A percentile compares a stretch with the other conserved stretches of the same genome.
These are phyloP conservation scores for Bauhinia variegata DNA, from an alignment of 306 rosid species.

Conservation along the genomic window DNA sequence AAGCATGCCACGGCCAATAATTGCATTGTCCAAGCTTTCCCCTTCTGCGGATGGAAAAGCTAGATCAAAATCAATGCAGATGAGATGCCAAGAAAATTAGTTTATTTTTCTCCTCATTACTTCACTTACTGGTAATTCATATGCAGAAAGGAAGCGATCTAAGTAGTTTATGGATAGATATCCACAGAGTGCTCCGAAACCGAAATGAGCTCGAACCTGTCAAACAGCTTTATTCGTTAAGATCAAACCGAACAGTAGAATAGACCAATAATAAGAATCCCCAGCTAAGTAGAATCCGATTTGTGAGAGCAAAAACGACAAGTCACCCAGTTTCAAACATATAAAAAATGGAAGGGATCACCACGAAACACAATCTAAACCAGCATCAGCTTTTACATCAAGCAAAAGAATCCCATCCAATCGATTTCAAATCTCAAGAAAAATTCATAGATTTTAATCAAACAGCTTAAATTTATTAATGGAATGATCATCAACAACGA, in stretches of 20 bases:
- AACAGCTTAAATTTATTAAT: conserved; percentile 15
- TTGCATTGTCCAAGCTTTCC: conserved; percentile 91
- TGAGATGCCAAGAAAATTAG: neutral
- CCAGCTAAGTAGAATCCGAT: conserved; percentile 10
- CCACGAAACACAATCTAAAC: neutral
- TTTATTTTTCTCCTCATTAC: neutral
- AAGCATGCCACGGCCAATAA: conserved; percentile 87
- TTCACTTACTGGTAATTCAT: conserved; percentile 87
- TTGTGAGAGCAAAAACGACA: neutral
- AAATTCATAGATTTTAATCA: conserved; percentile 13
- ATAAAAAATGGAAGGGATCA: too few relatives aligned
- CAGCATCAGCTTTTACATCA: neutral
- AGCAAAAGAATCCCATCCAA: conserved; percentile 18
- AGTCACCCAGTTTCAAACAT: too few relatives aligned
- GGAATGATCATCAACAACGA: conserved; percentile 31
- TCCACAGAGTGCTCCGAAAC: conserved; percentile 81
- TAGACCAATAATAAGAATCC: neutral
- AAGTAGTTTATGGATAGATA: conserved; percentile 82
- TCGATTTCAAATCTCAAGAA: conserved; percentile 1
- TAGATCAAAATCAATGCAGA: conserved; percentile 38
- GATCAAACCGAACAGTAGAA: conserved; percentile 14
- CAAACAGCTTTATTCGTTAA: conserved; percentile 20
- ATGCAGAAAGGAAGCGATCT: conserved; percentile 88
- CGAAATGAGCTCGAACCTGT: conserved; percentile 75
- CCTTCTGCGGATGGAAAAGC: conserved; percentile 50